Percentiles rank a stretch among this genome's conserved stretches.
These are phyloP conservation scores for Metarhizium album DNA, from an alignment of 2,329 filamentous ascomycete species.

Conservation along the genomic window DNA sequence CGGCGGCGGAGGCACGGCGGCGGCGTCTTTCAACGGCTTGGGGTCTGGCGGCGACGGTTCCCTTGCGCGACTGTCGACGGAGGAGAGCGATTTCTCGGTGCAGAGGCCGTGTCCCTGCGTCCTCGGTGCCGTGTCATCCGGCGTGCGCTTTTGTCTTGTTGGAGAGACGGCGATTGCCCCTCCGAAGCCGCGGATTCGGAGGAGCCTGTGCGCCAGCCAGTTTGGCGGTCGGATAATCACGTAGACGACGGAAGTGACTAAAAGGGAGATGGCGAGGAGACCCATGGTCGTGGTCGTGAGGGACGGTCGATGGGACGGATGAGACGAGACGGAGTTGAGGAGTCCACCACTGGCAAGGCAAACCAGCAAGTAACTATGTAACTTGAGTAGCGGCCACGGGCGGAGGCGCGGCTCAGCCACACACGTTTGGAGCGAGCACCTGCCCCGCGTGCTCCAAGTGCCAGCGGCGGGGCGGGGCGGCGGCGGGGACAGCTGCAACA, in stretches of 20 bases:
- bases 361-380: too few species aligned
- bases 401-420: too few species aligned
- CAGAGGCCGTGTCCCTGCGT: background rate
- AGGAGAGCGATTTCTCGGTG: background rate
- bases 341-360: background rate
- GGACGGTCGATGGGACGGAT: background rate
- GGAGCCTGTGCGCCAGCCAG: slow-evolving; percentile 28
- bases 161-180: slow-evolving; percentile 4
- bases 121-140: slow-evolving; percentile 2
- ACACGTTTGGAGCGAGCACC: too few species aligned
- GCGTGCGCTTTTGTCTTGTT: background rate
- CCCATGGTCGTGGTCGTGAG: slow-evolving; percentile 2
- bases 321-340: too few species aligned
- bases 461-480: too few species aligned
- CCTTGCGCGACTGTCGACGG: background rate
- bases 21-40: slow-evolving; percentile 24
- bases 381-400: too few species aligned
- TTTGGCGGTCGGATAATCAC: slow-evolving; percentile 42
- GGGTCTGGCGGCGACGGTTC: slow-evolving; percentile 3
- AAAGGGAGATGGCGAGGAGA: slow-evolving; percentile 48
- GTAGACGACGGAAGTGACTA: slow-evolving; percentile 49
- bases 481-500: too few species aligned
- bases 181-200: slow-evolving; percentile 13
- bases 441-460: too few species aligned
- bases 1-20: slow-evolving; percentile 28